Conservation (phyloP, 495 filamentous ascomycete species). For the Talaromyces adpressus region DNA sequence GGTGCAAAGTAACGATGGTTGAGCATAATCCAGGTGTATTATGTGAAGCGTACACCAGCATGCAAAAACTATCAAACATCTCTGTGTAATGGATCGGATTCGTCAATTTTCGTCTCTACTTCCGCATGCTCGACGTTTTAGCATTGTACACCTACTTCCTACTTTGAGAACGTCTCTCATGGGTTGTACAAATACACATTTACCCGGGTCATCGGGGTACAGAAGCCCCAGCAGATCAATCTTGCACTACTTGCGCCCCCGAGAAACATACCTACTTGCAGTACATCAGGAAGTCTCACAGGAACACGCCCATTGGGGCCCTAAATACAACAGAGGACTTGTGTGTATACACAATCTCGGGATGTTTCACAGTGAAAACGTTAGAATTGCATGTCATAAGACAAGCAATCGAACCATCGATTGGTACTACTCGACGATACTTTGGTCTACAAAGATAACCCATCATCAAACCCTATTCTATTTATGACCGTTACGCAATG, state of each 20-base stretch:
- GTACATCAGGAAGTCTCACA: not conserved
- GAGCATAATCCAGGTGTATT: not conserved
- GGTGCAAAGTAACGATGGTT: not conserved
- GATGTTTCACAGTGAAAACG: not conserved
- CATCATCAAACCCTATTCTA: not conserved
- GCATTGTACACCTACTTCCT: not conserved
- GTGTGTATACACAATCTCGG: not conserved
- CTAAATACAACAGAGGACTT: not conserved
- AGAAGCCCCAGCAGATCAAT: not conserved
- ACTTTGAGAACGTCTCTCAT: not conserved
- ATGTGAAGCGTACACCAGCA: not conserved
- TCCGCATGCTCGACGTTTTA: not conserved
- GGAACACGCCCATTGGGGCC: not conserved
- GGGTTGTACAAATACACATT: not conserved
- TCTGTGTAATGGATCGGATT: not conserved
- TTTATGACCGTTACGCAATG: not conserved
- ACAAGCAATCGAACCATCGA: not conserved
- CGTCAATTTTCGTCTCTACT: not conserved
- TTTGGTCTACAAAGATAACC: not conserved
- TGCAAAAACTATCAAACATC: not conserved
- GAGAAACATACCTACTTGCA: not conserved
- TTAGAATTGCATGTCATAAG: not conserved
- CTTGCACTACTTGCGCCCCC: not conserved
- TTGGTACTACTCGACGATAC: not conserved
- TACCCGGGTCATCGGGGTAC: not conserved